phyloP scores from a whole-genome alignment of 306 rosid species.

The Acacia crassicarpa region DNA sequence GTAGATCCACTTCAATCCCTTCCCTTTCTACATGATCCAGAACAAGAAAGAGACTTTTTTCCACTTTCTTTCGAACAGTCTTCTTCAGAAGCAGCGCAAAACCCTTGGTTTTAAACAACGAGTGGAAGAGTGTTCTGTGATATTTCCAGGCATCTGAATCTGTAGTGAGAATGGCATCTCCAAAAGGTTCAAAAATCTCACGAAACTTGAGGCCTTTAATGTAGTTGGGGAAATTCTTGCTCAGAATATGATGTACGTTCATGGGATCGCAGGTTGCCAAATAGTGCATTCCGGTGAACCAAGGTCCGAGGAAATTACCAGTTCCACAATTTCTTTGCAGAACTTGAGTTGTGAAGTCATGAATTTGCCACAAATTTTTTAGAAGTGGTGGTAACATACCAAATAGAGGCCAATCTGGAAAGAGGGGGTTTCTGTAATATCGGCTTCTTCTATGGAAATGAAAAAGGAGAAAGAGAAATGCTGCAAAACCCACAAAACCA shows the following conservation, averaged over 20 bases:
- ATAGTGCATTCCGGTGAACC: not conserved
- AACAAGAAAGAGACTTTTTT: not conserved
- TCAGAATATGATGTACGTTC: conserved; percentile 3
- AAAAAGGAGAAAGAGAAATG: not conserved
- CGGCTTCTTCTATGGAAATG: not conserved
- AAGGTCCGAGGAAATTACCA: not conserved
- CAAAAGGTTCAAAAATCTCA: conserved; percentile 16
- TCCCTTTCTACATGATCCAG: not conserved
- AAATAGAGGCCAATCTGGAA: conserved; percentile 28
- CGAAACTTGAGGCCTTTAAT: conserved; percentile 21
- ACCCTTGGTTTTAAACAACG: not conserved
- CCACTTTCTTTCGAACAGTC: not conserved
- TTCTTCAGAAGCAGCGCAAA: not conserved
- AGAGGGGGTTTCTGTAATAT: not conserved
- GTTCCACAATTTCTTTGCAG: not conserved
- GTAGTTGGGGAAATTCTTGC: conserved; percentile 21
- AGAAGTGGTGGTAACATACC: conserved; percentile 30
- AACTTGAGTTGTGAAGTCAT: not conserved
- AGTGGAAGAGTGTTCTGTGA: not conserved
- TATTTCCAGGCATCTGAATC: conserved; percentile 27
- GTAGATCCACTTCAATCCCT: not conserved
- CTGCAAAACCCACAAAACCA: not conserved
- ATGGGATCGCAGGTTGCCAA: not conserved
- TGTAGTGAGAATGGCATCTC: conserved; percentile 20
- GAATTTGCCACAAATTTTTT: not conserved